Evolutionary conservation across 257 asterid genomes (phyloP).

Genomic region (Thymus quinquecostatus): DNA sequence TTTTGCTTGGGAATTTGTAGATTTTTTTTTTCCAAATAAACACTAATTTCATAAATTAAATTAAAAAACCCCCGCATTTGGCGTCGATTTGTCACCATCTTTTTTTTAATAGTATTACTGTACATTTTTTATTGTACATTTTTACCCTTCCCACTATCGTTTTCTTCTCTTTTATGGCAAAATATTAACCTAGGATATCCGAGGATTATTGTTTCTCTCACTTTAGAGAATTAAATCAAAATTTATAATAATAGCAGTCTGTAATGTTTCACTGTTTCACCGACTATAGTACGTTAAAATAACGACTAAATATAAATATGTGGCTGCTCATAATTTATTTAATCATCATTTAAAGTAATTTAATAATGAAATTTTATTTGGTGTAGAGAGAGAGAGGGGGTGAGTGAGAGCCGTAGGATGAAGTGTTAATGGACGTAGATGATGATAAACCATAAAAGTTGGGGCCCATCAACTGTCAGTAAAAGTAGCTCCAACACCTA

Average conservation of each 20-base stretch:
- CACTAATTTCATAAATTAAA: not conserved
- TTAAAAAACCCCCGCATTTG: slow-evolving; percentile 37
- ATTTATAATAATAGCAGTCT: not conserved
- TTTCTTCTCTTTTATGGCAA: not conserved
- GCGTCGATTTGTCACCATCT: slow-evolving; percentile 28
- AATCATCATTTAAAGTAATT: no score
- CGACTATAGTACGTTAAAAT: no score
- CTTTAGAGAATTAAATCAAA: not conserved
- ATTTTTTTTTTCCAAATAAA: not conserved
- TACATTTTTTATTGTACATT: not conserved
- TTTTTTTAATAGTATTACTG: not conserved
- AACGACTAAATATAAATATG: no score
- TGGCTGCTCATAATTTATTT: no score
- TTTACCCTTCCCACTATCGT: no score
- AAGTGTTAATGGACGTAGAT: slow-evolving; percentile 15
- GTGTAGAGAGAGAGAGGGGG: no score
- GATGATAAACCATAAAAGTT: slow-evolving; percentile 33
- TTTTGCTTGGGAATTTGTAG: slow-evolving; percentile 32
- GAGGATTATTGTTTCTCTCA: not conserved
- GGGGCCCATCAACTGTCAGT: slow-evolving; percentile 43
- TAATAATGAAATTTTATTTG: no score
- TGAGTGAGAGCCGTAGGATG: slow-evolving; percentile 32
- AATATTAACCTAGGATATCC: slow-evolving; percentile 8
- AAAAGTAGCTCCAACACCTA: slow-evolving; percentile 28
- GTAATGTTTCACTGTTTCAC: no score